Conservation (phyloP, 75 land plant genomes). For the Sequoiadendron giganteum region DNA sequence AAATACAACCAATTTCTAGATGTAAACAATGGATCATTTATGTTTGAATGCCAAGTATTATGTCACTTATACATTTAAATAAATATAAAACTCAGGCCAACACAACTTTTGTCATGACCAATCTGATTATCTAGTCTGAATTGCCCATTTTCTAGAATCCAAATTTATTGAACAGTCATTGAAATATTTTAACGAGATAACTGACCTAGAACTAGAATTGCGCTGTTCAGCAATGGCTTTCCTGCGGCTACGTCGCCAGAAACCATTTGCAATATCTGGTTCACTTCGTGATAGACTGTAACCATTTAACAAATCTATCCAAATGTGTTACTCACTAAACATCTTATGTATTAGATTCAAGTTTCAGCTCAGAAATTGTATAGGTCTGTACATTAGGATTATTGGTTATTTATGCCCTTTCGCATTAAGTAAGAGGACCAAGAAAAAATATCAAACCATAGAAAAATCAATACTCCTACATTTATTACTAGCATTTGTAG, state of each 20-base stretch:
- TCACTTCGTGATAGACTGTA: constrained; percentile 70
- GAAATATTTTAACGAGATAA: not conserved
- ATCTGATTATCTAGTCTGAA: not conserved
- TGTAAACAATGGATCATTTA: not conserved
- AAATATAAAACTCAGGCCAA: not conserved
- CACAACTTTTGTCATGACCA: not conserved
- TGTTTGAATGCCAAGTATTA: not conserved
- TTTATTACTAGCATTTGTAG: not conserved
- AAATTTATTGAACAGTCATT: not conserved
- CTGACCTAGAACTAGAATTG: constrained; percentile 75
- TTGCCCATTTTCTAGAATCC: not conserved
- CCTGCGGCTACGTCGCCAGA: constrained; percentile 65
- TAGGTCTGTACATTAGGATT: not conserved
- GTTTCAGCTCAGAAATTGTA: not conserved
- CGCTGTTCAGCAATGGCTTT: constrained; percentile 70
- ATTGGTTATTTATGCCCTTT: not conserved
- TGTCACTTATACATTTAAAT: not conserved
- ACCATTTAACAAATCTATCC: constrained; percentile 1
- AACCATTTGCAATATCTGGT: constrained; percentile 61
- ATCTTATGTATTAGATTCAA: not conserved
- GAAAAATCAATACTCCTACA: constrained; percentile 2
- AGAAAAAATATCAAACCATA: not conserved
- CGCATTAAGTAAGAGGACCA: not conserved
- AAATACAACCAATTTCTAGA: not conserved
- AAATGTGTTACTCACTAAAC: not conserved